Base-by-base conservation (phyloP, 2,329 filamentous ascomycete species). In the Botrytis elliptica region DNA sequence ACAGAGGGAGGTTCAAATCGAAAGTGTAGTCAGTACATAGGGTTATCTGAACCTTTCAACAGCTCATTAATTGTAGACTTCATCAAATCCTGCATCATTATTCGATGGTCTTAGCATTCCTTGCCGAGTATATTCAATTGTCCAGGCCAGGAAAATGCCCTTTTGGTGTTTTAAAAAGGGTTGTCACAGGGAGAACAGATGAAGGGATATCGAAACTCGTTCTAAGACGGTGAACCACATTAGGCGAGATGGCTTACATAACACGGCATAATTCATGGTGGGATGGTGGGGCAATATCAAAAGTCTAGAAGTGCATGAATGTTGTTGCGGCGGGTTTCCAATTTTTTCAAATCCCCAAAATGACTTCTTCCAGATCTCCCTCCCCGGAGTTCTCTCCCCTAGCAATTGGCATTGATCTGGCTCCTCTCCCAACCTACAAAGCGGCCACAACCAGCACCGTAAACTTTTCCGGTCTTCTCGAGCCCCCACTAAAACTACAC, bases 381-480 rank as follows among this genome's bases (percentile, higher is more conserved):
- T 81, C 80, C 22, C 80, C 79, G 49, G 79, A 81, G 36, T 80
- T 79, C 71, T 80, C 78, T n/a, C 80, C 79, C 44, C 67, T 81
- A 63, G 74, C 76, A 1, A 83, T 91, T 75, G 86, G 85, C 75
- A 85, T 86, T 76, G 87, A 88, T 75, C 79, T 91, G 38, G 83
- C 87, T n/a, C 88, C 89, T n/a, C 83, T 91, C 20, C 89, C 89
- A 29, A 83, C 80, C 52, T 87, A 88, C 83, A 91, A 90, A 81
- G 79, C 83, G 1, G 86, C 88, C 29, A 85, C 85, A 66, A 87
- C 86, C 67, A 85, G 84, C 25, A 82, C 82, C 40, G 83, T 89
- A 70, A 85, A 88, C 79, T 96, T 98, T 80, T 91, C 92, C 76
- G 92, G 93, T 57, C 87, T 96, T 70, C 86, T 98, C 49, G 83